These are phyloP conservation scores for Capillidium heterosporum DNA, from an alignment of 371 early-diverging fungal genomes.

Conservation along the genomic window DNA sequence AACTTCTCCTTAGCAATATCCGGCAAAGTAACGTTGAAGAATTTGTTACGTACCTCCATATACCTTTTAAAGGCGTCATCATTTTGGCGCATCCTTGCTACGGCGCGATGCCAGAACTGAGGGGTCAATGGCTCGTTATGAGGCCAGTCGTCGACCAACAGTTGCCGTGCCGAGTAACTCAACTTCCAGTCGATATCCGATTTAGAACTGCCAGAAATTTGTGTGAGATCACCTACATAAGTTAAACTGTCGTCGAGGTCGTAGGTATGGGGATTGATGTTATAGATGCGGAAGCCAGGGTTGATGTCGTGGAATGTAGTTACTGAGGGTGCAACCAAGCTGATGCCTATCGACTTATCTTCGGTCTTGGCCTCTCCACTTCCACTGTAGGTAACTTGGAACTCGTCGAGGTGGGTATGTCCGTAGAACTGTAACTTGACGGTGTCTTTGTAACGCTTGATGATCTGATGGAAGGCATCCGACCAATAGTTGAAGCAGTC, in stretches of 20 bases:
- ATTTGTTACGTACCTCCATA: too few species aligned
- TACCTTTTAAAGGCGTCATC: neutral
- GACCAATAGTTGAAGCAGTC: conserved; percentile 6
- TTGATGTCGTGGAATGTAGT: conserved; percentile 9
- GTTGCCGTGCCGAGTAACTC: neutral
- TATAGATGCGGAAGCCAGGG: conserved; percentile 9
- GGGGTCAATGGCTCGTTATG: neutral
- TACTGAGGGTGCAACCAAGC: conserved; percentile 8
- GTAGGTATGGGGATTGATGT: neutral
- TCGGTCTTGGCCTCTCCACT: neutral
- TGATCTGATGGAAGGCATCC: conserved; percentile 6
- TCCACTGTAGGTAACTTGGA: conserved; percentile 6
- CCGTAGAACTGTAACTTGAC: conserved; percentile 10
- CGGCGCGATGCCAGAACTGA: neutral
- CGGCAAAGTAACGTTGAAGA: neutral
- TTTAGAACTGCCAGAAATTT: too few species aligned
- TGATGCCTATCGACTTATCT: conserved; percentile 1
- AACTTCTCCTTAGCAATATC: neutral
- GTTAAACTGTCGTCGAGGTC: neutral
- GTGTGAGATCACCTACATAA: neutral
- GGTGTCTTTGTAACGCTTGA: conserved; percentile 6
- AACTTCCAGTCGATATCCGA: neutral
- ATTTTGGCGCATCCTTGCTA: neutral
- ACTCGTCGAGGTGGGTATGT: conserved; percentile 10
- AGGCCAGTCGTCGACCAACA: neutral